phyloP scores from a whole-genome alignment of 108 stramenopile genomes.

The Skeletonema grethae region DNA sequence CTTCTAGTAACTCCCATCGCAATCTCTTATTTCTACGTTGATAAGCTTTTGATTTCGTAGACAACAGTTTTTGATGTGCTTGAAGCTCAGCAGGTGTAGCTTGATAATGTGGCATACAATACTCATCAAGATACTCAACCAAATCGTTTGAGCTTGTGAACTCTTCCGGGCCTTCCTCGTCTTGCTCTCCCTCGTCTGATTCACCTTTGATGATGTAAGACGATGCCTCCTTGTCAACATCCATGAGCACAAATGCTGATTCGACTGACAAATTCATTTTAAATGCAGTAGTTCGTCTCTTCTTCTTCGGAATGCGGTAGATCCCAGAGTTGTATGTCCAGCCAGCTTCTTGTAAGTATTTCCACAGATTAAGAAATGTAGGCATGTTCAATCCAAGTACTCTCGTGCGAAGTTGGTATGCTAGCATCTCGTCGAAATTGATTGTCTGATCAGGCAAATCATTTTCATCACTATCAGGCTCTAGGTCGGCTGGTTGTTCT shows the following conservation, averaged over 20 bases:
- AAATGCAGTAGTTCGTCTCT: slow-evolving; percentile 12
- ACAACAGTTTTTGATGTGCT: slow-evolving; percentile 4
- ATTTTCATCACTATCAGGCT: background rate
- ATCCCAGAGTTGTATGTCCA: slow-evolving; percentile 28
- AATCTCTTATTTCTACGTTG: slow-evolving; percentile 28
- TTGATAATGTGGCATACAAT: slow-evolving; percentile 31
- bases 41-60: slow-evolving; percentile 25
- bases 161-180: slow-evolving; percentile 40
- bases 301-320: slow-evolving; percentile 36
- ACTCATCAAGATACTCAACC: slow-evolving; percentile 43
- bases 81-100: slow-evolving; percentile 21
- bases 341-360: slow-evolving; percentile 41
- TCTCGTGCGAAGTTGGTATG: slow-evolving; percentile 41
- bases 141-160: slow-evolving; percentile 32
- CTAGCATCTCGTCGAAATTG: slow-evolving; percentile 23
- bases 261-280: slow-evolving; percentile 6
- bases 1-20: slow-evolving; percentile 32
- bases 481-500: background rate
- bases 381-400: slow-evolving; percentile 35
- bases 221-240: background rate
- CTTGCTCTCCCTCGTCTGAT: slow-evolving; percentile 7
- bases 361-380: slow-evolving; percentile 37
- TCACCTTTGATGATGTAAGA: background rate
- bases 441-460: background rate
- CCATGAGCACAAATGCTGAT: background rate